phyloP scores from a whole-genome alignment of 768 basidiomycete species.

The Xerocomellus dryophilus region DNA sequence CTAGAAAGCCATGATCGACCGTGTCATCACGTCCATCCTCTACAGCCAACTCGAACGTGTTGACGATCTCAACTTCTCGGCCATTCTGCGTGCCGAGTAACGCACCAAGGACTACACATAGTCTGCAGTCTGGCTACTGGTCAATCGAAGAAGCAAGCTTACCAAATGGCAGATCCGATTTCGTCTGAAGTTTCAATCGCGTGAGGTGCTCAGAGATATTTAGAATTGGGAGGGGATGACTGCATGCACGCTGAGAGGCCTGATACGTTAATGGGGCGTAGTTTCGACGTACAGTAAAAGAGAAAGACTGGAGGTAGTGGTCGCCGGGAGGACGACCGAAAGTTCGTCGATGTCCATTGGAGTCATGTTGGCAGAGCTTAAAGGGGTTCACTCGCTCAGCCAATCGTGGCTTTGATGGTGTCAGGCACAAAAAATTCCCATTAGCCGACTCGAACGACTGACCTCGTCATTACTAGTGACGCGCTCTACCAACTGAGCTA shows the following conservation, averaged over 20 bases:
- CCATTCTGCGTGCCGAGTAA: slow-evolving; percentile 92
- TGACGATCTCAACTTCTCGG: slow-evolving; percentile 94
- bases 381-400: background rate
- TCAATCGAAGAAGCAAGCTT: slow-evolving; percentile 17
- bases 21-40: slow-evolving; percentile 52
- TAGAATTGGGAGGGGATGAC: slow-evolving; percentile 93
- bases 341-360: slow-evolving; percentile 80
- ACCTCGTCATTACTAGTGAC: slow-evolving; percentile 48
- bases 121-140: background rate
- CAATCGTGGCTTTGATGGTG: background rate
- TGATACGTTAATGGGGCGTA: background rate
- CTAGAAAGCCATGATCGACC: slow-evolving; percentile 80
- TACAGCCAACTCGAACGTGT: slow-evolving; percentile 85
- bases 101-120: slow-evolving; percentile 78
- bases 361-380: slow-evolving; percentile 32
- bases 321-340: slow-evolving; percentile 69
- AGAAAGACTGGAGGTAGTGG: slow-evolving; percentile 69
- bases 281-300: slow-evolving; percentile 59
- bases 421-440: slow-evolving; percentile 29
- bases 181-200: slow-evolving; percentile 73
- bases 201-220: slow-evolving; percentile 97
- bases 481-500: slow-evolving; percentile 51
- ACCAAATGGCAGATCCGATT: slow-evolving; percentile 64
- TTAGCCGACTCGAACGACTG: slow-evolving; percentile 43
- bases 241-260: slow-evolving; percentile 35